Evolutionary conservation across 2,329 filamentous ascomycete genomes (phyloP).

Genomic region (Diaporthe ilicicola): DNA sequence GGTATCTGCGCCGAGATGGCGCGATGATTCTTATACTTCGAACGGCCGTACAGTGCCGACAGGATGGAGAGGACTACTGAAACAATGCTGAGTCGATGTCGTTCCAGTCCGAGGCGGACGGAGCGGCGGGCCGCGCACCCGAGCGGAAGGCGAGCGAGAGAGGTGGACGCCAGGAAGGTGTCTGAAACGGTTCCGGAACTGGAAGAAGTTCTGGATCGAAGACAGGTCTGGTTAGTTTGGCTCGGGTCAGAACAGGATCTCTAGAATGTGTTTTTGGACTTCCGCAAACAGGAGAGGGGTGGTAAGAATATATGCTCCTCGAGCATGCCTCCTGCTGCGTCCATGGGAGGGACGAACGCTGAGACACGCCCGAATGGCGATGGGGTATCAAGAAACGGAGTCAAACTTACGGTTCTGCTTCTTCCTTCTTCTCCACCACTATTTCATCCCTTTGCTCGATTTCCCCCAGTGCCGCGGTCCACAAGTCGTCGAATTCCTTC

Average conservation of each 20-base stretch:
- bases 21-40: slow-evolving; percentile 68
- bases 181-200: slow-evolving; percentile 68
- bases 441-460: slow-evolving; percentile 71
- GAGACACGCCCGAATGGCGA: neutral
- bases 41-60: slow-evolving; percentile 68
- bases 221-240: slow-evolving; percentile 86
- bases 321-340: neutral
- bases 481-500: slow-evolving; percentile 91
- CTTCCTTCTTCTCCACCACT: slow-evolving; percentile 49
- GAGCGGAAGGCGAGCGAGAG: slow-evolving; percentile 92
- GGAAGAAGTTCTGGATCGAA: slow-evolving; percentile 76
- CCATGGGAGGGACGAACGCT: slow-evolving; percentile 10
- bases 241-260: slow-evolving; percentile 45
- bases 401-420: slow-evolving; percentile 59
- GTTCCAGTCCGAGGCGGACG: slow-evolving; percentile 81
- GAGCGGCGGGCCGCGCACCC: slow-evolving; percentile 80
- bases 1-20: slow-evolving; percentile 79
- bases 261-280: slow-evolving; percentile 40
- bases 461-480: slow-evolving; percentile 77
- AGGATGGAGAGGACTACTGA: slow-evolving; percentile 62
- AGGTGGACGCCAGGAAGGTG: slow-evolving; percentile 79
- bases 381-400: slow-evolving; percentile 25
- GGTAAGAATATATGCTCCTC: neutral
- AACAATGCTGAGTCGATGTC: slow-evolving; percentile 87
- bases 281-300: slow-evolving; percentile 26